Conservation (phyloP, 176 grass and related monocot species). For the Musa acuminata region DNA sequence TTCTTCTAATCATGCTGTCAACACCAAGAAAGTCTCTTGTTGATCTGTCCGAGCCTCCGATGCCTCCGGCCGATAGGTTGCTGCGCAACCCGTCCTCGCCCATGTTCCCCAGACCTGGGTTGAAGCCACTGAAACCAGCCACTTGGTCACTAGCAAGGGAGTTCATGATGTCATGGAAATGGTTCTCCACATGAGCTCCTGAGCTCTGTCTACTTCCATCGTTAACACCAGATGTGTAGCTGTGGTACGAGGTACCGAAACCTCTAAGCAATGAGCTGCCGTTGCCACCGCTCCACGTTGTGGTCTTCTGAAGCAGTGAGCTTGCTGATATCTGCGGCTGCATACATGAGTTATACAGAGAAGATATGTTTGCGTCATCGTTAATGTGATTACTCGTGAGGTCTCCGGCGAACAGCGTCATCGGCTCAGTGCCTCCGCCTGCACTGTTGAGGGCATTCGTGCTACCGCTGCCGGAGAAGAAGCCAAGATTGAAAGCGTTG, state of each 20-base stretch:
- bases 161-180: neutral
- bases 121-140: neutral
- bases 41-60: neutral
- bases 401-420: neutral
- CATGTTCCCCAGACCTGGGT: neutral
- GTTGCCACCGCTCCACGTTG: no score
- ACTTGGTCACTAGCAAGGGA: neutral
- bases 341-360: neutral
- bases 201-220: no score
- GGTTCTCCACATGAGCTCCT: neutral
- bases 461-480: no score
- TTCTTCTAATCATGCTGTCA: neutral
- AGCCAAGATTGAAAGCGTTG: neutral
- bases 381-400: neutral
- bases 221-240: neutral
- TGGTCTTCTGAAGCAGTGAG: neutral
- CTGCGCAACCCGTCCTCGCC: neutral
- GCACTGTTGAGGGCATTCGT: no score
- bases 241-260: no score
- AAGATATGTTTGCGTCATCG: neutral
- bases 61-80: neutral
- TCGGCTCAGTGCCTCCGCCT: neutral
- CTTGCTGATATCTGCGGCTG: neutral
- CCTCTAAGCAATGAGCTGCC: no score
- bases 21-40: constrained; percentile 1